phyloP scores from a whole-genome alignment of 2,329 filamentous ascomycete genomes.

The Aspergillus sp. region DNA sequence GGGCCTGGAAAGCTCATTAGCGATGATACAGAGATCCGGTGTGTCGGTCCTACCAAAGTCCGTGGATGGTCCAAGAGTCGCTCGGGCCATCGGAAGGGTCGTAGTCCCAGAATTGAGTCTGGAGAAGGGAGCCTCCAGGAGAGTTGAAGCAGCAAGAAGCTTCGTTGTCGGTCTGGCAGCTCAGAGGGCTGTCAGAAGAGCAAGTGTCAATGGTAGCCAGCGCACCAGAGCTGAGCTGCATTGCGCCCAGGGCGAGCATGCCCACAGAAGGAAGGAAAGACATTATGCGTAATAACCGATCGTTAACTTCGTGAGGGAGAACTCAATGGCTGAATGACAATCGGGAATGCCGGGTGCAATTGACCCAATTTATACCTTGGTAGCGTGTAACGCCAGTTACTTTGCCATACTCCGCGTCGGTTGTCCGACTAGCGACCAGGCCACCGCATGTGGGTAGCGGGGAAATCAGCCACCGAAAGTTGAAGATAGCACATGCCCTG shows the following conservation, averaged over 20 bases:
- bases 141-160: constrained; percentile 60
- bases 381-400: background rate
- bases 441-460: background rate
- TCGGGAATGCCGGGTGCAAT: background rate
- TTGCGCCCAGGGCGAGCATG: constrained; percentile 28
- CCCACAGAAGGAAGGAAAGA: constrained; percentile 20
- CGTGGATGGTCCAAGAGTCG: constrained; percentile 61
- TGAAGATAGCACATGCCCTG: constrained; percentile 31
- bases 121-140: constrained; percentile 58
- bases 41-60: constrained; percentile 49
- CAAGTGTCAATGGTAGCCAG: constrained; percentile 32
- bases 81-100: constrained; percentile 55
- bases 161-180: constrained; percentile 55
- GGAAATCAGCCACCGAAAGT: constrained; percentile 2
- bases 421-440: background rate
- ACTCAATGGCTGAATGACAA: background rate
- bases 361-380: constrained; percentile 1
- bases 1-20: constrained; percentile 36
- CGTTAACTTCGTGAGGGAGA: background rate
- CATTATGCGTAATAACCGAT: constrained; percentile 18
- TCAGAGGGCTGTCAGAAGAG: constrained; percentile 46
- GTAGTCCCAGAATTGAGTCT: constrained; percentile 64
- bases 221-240: constrained; percentile 22
- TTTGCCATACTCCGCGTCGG: background rate
- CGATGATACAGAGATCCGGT: background rate